phyloP scores from a whole-genome alignment of 257 asterid genomes.

The Solanum ossicruentum region DNA sequence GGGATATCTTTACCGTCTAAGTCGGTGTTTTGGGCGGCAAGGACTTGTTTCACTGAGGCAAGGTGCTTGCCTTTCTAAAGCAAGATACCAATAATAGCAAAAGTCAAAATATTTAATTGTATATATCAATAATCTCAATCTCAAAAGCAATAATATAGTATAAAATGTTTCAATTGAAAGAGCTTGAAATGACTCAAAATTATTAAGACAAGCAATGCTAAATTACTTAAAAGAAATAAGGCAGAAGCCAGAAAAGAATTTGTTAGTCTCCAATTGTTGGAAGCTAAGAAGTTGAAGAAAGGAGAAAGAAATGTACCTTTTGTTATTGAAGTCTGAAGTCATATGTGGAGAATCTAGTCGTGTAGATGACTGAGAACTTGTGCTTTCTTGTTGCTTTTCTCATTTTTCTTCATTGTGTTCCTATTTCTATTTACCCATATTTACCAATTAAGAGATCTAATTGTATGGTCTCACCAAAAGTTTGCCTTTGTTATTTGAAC shows the following conservation, averaged over 20 bases:
- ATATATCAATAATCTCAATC: background rate
- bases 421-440: background rate
- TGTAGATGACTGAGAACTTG: background rate
- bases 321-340: background rate
- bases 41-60: background rate
- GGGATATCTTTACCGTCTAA: background rate
- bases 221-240: background rate
- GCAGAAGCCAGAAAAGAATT: background rate
- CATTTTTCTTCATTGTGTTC: background rate
- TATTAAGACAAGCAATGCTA: background rate
- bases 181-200: background rate
- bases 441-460: background rate
- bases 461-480: background rate
- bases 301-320: background rate
- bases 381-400: background rate
- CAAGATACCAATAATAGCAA: background rate
- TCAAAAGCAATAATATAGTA: background rate
- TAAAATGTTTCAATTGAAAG: background rate
- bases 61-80: background rate
- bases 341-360: background rate
- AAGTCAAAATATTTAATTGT: background rate
- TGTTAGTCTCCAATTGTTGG: background rate
- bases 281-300: background rate
- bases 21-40: background rate
- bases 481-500: background rate